Base-by-base conservation (phyloP, 2,329 filamentous ascomycete species). In the Trichoderma oligosporum region DNA sequence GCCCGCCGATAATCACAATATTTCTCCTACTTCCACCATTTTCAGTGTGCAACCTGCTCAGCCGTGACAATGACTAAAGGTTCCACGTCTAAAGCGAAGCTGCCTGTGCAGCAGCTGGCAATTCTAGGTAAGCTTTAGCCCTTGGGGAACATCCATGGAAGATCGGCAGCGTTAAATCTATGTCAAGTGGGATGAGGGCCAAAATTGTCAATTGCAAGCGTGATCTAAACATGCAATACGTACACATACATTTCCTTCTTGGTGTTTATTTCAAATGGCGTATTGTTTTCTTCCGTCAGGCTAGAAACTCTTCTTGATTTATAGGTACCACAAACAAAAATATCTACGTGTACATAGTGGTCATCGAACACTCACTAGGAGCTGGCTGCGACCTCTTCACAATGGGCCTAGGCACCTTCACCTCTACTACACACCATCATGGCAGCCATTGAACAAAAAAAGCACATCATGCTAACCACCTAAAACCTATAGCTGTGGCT, bases 41-140 rank as follows among this genome's bases (percentile, higher is more conserved):
- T 36, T 16, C 22, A 16, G 31, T 14, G 27, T 31, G 31, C 22
- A n/a, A 27, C 8, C 7, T 11, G 16, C 24, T 14, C 5, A 18
- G 33, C n/a, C 33, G 39, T 38, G 14, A 51, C 16, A 33, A 59
- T 59, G 57, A 44, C 57, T 9, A 59, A 31, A 35, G 46, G 31
- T 18, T 27, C 56, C 1, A 31, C 31, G 14, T 29, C 58, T 1
- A 38, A 29, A 22, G 39, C 81, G 24, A 88, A 85, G 76, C 79
- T 94, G 78, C 89, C 90, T 0, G 78, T 83, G 39, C 82, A 85
- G 79, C 90, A 95, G 75, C 78, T 95, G 67, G 76, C 84, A 41
- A 91, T 95, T 68, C 75, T 95, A 62, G 85, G 88, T 91, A 80
- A 78, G 81, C 38, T n/a, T n/a, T 20, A 8, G 2, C n/a, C 18